phyloP scores from a whole-genome alignment of 441 rosid genomes.

The Populus hybrid region DNA sequence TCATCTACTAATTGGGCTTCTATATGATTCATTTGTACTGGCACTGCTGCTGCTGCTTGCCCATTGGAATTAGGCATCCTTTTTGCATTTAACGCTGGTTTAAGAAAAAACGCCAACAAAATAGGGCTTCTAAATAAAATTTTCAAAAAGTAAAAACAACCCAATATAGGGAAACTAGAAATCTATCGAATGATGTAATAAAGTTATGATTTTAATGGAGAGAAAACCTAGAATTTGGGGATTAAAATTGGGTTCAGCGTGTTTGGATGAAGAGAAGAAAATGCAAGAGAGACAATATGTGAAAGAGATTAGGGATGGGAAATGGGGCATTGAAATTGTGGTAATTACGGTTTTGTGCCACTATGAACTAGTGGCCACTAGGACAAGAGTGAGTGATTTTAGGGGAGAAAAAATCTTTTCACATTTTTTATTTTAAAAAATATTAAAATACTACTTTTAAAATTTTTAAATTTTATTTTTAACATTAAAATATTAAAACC shows the following conservation, averaged over 20 bases:
- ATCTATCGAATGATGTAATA: neutral
- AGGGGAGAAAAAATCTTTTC: neutral
- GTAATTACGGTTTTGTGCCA: conserved; percentile 13
- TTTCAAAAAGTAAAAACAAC: neutral
- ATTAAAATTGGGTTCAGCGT: neutral
- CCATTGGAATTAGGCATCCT: conserved; percentile 27
- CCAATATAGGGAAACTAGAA: neutral
- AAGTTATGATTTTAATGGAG: neutral
- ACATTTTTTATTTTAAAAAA: no score
- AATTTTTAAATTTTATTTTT: no score
- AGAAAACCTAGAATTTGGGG: neutral
- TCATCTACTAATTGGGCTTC: conserved; percentile 24
- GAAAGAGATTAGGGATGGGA: neutral
- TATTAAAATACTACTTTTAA: no score
- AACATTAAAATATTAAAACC: no score
- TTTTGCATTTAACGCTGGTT: neutral
- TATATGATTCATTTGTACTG: conserved; percentile 11
- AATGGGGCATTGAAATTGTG: neutral
- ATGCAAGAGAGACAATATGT: neutral
- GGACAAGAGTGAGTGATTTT: neutral
- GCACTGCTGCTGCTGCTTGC: conserved; percentile 7
- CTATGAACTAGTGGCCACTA: neutral
- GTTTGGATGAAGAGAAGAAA: neutral
- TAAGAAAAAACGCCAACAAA: neutral
- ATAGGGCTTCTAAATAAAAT: neutral